Evolutionary conservation across 2,329 filamentous ascomycete species (phyloP).

Genomic region (Ceratocystis albifundus): DNA sequence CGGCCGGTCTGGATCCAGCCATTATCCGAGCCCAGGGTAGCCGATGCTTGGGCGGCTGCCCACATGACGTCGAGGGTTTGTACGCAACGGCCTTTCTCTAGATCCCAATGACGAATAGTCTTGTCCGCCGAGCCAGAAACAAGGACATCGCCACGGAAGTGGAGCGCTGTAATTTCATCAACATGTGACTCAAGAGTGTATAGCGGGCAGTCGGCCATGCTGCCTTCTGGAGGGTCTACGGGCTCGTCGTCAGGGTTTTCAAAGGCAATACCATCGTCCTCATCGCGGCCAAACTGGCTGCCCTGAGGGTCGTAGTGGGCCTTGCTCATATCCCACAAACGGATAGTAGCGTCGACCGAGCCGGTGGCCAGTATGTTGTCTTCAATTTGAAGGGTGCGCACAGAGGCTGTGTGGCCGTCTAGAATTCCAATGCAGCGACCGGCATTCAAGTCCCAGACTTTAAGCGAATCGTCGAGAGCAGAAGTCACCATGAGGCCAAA

Average conservation of each 20-base stretch:
- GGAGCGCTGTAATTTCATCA: conserved; percentile 84
- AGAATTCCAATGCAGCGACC: conserved; percentile 83
- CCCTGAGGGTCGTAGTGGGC: conserved; percentile 69
- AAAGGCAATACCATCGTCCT: conserved; percentile 57
- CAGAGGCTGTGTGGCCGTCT: conserved; percentile 89
- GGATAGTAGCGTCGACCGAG: conserved; percentile 86
- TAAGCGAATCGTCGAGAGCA: conserved; percentile 81
- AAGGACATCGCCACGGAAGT: conserved; percentile 78
- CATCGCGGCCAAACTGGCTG: conserved; percentile 47
- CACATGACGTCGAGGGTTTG: conserved; percentile 96
- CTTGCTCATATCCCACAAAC: conserved; percentile 86
- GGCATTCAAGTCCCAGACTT: conserved; percentile 92
- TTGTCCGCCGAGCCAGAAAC: conserved; percentile 96
- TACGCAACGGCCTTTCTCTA: conserved; percentile 92
- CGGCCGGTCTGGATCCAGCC: conserved; percentile 65
- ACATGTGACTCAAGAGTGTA: conserved; percentile 83
- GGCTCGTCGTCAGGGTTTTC: conserved; percentile 57
- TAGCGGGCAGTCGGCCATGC: conserved; percentile 81
- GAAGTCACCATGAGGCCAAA: conserved; percentile 92
- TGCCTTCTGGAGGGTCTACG: conserved; percentile 61
- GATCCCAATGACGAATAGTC: conserved; percentile 93
- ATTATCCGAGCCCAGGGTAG: conserved; percentile 50
- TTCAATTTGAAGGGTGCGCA: conserved; percentile 82
- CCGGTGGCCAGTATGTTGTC: conserved; percentile 93
- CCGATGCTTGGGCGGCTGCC: conserved; percentile 83